phyloP scores from a whole-genome alignment of 768 basidiomycete species.

The Agrocybe chaxingu region DNA sequence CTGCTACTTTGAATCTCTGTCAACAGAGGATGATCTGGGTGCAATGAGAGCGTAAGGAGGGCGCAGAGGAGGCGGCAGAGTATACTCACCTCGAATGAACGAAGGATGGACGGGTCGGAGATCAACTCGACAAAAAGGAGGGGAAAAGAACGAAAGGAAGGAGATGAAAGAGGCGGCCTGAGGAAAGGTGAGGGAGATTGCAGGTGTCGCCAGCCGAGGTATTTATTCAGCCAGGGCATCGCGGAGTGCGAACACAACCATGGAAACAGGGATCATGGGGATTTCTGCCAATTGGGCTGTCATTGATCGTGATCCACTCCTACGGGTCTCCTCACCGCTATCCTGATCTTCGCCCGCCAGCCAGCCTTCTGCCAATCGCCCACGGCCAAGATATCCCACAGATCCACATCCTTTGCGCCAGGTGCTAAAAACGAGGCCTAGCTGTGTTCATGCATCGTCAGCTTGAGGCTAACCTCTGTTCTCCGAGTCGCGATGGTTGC shows the following conservation, averaged over 20 bases:
- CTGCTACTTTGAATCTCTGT: conserved; percentile 54
- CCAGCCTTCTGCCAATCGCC: no score
- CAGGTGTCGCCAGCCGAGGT: not conserved
- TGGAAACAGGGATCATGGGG: conserved; percentile 31
- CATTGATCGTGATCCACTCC: conserved; percentile 16
- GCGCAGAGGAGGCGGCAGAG: conserved; percentile 1
- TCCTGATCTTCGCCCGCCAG: conserved; percentile 4
- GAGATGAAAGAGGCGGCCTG: conserved; percentile 27
- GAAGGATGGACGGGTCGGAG: conserved; percentile 56
- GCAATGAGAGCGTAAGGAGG: conserved; percentile 2
- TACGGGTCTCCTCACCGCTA: conserved; percentile 9
- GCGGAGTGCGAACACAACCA: conserved; percentile 23
- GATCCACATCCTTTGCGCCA: not conserved
- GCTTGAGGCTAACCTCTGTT: not conserved
- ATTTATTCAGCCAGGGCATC: conserved; percentile 21
- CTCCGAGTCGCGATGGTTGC: not conserved
- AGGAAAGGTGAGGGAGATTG: conserved; percentile 28
- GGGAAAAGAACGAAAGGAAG: conserved; percentile 37
- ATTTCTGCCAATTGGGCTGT: conserved; percentile 6
- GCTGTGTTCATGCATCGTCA: not conserved
- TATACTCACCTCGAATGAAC: conserved; percentile 45
- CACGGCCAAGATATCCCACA: not conserved
- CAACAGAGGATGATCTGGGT: conserved; percentile 65
- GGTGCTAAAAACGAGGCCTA: no score
- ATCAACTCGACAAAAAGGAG: conserved; percentile 62